phyloP scores from a whole-genome alignment of 73 alveolate genomes.

The Paramecium primaurelia region DNA sequence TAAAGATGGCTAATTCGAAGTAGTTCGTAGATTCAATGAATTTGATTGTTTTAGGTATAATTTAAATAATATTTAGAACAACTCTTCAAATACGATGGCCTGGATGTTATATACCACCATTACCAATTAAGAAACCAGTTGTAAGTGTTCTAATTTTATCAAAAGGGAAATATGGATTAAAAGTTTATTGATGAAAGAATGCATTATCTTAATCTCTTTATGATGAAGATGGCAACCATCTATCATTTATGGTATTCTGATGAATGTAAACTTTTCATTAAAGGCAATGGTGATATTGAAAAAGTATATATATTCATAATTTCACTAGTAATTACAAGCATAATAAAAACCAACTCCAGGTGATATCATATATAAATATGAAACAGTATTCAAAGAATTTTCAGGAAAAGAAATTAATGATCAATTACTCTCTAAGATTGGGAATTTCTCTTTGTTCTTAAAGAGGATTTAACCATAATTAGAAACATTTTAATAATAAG shows the following conservation, averaged over 20 bases:
- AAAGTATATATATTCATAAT: not conserved
- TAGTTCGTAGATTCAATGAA: slow-evolving; percentile 50
- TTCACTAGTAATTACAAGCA: not conserved
- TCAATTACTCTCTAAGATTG: slow-evolving; percentile 26
- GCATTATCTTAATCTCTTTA: slow-evolving; percentile 35
- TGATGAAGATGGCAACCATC: not conserved
- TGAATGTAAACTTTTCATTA: slow-evolving; percentile 26
- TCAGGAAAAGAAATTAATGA: slow-evolving; percentile 58
- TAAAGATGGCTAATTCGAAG: slow-evolving; percentile 52
- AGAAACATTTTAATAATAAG: not conserved
- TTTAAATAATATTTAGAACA: not conserved
- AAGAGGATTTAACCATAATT: slow-evolving; percentile 43
- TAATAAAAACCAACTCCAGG: not conserved
- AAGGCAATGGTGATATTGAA: slow-evolving; percentile 2
- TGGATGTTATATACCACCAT: slow-evolving; percentile 58
- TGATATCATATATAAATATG: slow-evolving; percentile 53
- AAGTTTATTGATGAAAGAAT: slow-evolving; percentile 60
- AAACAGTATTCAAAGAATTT: not conserved
- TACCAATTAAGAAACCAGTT: slow-evolving; percentile 55
- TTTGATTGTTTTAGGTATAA: slow-evolving; percentile 50
- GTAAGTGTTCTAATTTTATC: not conserved
- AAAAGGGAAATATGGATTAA: slow-evolving; percentile 60
- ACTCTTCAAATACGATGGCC: slow-evolving; percentile 53
- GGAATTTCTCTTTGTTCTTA: not conserved
- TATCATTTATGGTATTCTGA: slow-evolving; percentile 62